Evolutionary conservation across 108 stramenopile genomes (phyloP).

Genomic region (Aurantiochytrium sp.): DNA sequence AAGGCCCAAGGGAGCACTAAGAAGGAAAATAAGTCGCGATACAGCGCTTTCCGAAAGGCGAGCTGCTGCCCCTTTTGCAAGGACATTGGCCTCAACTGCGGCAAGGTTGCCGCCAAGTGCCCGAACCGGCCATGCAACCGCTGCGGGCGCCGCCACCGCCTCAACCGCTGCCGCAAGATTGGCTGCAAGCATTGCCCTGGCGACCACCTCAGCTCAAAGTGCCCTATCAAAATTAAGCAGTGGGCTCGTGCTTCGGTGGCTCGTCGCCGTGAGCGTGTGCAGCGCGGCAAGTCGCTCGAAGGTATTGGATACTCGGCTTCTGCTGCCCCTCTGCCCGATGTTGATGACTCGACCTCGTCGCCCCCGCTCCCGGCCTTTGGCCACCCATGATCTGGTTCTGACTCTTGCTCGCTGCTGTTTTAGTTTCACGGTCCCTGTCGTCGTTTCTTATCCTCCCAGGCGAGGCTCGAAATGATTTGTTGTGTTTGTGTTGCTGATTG

Average conservation of each 20-base stretch:
- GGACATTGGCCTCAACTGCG: neutral
- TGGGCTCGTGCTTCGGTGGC: slow-evolving; percentile 1
- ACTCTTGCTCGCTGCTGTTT: too few relatives aligned
- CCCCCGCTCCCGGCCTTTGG: too few relatives aligned
- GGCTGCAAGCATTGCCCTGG: slow-evolving; percentile 2
- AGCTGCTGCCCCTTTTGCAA: neutral
- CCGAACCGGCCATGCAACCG: slow-evolving; percentile 9
- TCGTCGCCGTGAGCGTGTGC: neutral
- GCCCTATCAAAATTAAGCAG: slow-evolving; percentile 11
- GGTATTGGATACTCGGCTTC: too few relatives aligned
- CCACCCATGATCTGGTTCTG: too few relatives aligned
- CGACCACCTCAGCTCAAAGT: slow-evolving; percentile 15
- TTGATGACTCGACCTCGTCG: too few relatives aligned
- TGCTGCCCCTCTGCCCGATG: too few relatives aligned
- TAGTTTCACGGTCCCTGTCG: too few relatives aligned
- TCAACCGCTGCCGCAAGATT: neutral
- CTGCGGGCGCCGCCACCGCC: neutral
- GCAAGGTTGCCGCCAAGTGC: slow-evolving; percentile 18
- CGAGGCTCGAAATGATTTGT: too few relatives aligned
- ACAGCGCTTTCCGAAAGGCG: neutral
- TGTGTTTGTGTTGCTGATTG: too few relatives aligned
- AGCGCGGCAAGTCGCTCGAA: neutral
- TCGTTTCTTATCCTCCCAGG: too few relatives aligned
- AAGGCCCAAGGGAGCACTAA: neutral
- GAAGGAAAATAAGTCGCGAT: neutral